phyloP scores from a whole-genome alignment of 495 filamentous ascomycete species.

The Talaromyces proteolyticus region DNA sequence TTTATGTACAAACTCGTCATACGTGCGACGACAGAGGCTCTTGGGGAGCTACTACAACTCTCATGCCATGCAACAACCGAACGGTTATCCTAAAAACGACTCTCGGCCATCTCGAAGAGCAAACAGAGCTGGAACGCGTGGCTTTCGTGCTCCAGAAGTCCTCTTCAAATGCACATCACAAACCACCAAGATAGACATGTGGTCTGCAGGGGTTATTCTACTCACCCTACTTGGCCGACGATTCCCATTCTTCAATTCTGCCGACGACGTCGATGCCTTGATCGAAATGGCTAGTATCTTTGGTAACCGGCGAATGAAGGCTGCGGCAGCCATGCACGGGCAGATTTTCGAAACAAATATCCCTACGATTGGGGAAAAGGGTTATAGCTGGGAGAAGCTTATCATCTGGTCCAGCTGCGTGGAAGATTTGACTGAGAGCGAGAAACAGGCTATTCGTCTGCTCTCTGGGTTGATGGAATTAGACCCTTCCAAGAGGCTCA shows the following conservation, averaged over 20 bases:
- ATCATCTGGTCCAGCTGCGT: slow-evolving; percentile 78
- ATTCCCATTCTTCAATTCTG: slow-evolving; percentile 97
- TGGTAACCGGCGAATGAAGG: slow-evolving; percentile 75
- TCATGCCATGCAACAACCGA: slow-evolving; percentile 40
- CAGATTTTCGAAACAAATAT: slow-evolving; percentile 85
- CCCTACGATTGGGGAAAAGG: slow-evolving; percentile 77
- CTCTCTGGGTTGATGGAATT: slow-evolving; percentile 59
- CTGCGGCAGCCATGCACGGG: slow-evolving; percentile 77
- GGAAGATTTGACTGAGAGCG: slow-evolving; percentile 40
- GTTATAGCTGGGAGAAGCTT: slow-evolving; percentile 86
- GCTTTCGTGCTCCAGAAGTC: slow-evolving; percentile 94
- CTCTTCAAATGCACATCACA: slow-evolving; percentile 96
- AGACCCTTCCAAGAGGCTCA: slow-evolving; percentile 50
- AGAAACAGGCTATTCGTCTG: slow-evolving; percentile 47
- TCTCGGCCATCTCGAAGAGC: slow-evolving; percentile 80
- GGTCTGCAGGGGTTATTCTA: slow-evolving; percentile 92
- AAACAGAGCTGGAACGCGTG: slow-evolving; percentile 92
- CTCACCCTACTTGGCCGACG: slow-evolving; percentile 83
- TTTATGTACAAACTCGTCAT: slow-evolving; percentile 30
- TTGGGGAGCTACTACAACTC: slow-evolving; percentile 36
- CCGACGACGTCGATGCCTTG: slow-evolving; percentile 93
- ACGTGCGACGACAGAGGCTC: slow-evolving; percentile 32
- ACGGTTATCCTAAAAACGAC: slow-evolving; percentile 80
- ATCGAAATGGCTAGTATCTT: slow-evolving; percentile 96
- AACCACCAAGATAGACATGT: slow-evolving; percentile 94